These are phyloP conservation scores for Ascochyta lentis DNA, from an alignment of 2,329 filamentous ascomycete genomes.

Conservation along the genomic window DNA sequence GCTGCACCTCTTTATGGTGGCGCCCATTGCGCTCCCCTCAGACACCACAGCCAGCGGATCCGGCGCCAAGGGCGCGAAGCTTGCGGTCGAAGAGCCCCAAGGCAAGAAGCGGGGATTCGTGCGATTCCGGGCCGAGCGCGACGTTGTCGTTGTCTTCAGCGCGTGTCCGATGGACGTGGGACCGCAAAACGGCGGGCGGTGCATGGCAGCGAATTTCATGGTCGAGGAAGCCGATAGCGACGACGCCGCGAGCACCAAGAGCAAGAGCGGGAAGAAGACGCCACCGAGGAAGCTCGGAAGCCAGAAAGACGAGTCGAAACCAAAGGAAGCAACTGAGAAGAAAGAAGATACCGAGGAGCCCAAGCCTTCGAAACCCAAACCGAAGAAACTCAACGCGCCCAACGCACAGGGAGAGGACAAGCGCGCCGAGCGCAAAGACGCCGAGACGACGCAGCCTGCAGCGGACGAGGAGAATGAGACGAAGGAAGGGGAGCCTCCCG, in stretches of 20 bases:
- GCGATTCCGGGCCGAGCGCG: constrained; percentile 44
- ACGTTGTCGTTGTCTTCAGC: constrained; percentile 47
- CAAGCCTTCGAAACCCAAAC: background rate
- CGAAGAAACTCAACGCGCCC: constrained; percentile 9
- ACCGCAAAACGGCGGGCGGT: constrained; percentile 44
- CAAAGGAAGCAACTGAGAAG: background rate
- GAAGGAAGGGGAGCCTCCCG: constrained; percentile 18
- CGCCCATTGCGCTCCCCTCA: constrained; percentile 28
- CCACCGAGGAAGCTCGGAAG: constrained; percentile 25
- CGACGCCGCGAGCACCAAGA: constrained; percentile 28
- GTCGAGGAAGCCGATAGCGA: constrained; percentile 40
- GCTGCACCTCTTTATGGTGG: constrained; percentile 53
- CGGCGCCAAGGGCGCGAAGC: constrained; percentile 39
- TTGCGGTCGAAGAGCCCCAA: constrained; percentile 41
- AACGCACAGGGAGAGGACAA: background rate
- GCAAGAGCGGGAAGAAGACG: constrained; percentile 23
- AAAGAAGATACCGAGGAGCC: constrained; percentile 1
- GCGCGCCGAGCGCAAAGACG: background rate
- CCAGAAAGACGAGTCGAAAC: constrained; percentile 3
- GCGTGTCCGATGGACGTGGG: constrained; percentile 50
- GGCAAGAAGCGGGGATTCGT: constrained; percentile 47
- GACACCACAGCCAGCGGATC: constrained; percentile 21
- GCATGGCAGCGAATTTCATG: constrained; percentile 50
- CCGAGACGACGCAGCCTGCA: background rate
- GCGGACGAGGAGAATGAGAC: background rate